Percentiles rank a stretch among this genome's conserved stretches.
Conservation (phyloP, 2,329 filamentous ascomycete genomes). For the Aspergillus sp. region DNA sequence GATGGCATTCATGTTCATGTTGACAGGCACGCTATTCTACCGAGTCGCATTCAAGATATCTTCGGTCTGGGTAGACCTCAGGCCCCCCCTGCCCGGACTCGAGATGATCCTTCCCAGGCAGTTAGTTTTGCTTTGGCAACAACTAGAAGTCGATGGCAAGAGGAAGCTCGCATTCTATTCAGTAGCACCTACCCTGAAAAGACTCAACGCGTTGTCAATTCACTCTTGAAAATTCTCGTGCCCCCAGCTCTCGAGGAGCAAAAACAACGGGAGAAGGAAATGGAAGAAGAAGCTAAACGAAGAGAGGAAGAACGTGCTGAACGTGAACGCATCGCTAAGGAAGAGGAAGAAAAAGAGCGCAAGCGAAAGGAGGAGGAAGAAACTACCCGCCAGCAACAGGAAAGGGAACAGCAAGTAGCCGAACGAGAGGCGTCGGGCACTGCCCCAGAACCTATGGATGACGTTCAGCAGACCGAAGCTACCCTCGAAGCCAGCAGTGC, state of each 20-base stretch:
- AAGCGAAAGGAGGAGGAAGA: conserved; percentile 63
- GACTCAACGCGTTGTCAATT: conserved; percentile 64
- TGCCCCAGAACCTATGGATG: conserved; percentile 69
- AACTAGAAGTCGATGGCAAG: conserved; percentile 78
- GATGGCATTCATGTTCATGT: conserved; percentile 57
- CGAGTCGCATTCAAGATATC: conserved; percentile 55
- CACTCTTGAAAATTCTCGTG: conserved; percentile 71
- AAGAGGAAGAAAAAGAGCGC: conserved; percentile 72
- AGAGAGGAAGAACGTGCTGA: conserved; percentile 62
- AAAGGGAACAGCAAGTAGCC: conserved; percentile 63
- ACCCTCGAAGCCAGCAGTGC: conserved; percentile 26
- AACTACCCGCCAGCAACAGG: conserved; percentile 59
- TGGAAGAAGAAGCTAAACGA: conserved; percentile 55
- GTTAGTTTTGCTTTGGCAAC: conserved; percentile 71
- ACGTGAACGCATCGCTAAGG: conserved; percentile 61
- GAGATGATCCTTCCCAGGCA: conserved; percentile 62
- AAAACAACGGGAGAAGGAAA: conserved; percentile 64
- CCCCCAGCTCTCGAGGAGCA: conserved; percentile 82
- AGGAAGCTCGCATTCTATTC: conserved; percentile 87
- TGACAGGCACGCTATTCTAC: conserved; percentile 51
- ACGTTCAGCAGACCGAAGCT: conserved; percentile 60
- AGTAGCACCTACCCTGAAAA: conserved; percentile 68
- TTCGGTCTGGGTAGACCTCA: conserved; percentile 36
- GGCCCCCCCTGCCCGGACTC: conserved; percentile 34
- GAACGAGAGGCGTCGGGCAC: conserved; percentile 49